Conservation (phyloP, 106 monocot genomes). For the Cymbidium sinense region DNA sequence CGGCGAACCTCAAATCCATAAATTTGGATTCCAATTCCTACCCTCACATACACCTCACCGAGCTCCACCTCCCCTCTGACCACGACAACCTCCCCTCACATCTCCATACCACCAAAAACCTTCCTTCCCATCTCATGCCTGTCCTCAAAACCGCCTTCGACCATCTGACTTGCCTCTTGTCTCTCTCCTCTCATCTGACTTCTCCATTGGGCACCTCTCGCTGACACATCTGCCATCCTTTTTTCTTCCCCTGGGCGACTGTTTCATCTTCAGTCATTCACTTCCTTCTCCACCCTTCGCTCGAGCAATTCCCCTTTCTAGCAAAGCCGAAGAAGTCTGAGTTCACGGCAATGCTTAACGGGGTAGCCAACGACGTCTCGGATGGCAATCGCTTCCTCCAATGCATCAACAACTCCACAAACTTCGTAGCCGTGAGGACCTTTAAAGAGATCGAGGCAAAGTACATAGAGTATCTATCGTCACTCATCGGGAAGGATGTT, state of each 20-base stretch:
- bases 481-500: constrained; percentile 35
- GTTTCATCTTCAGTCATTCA: constrained; percentile 14
- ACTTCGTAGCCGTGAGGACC: constrained; percentile 39
- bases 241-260: constrained; percentile 27
- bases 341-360: background rate
- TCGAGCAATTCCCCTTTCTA: background rate
- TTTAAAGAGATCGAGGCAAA: constrained; percentile 43
- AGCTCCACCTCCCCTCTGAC: constrained; percentile 37
- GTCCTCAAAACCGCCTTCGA: constrained; percentile 47
- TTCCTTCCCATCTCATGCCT: constrained; percentile 46
- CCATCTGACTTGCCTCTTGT: constrained; percentile 18
- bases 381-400: constrained; percentile 29
- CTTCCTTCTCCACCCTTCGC: background rate
- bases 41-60: constrained; percentile 26
- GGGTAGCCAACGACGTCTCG: constrained; percentile 8
- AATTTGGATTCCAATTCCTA: background rate
- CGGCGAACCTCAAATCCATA: constrained; percentile 31
- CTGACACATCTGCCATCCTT: constrained; percentile 36
- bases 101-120: constrained; percentile 54
- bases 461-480: constrained; percentile 42
- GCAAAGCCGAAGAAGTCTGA: background rate
- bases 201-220: constrained; percentile 54
- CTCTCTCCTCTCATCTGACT: constrained; percentile 46
- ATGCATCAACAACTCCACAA: constrained; percentile 30
- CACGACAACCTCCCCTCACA: constrained; percentile 21